Percentiles rank a stretch among this genome's conserved stretches.
phyloP scores from a whole-genome alignment of 306 rosid species.

The Oxytropis ochrocephala region DNA sequence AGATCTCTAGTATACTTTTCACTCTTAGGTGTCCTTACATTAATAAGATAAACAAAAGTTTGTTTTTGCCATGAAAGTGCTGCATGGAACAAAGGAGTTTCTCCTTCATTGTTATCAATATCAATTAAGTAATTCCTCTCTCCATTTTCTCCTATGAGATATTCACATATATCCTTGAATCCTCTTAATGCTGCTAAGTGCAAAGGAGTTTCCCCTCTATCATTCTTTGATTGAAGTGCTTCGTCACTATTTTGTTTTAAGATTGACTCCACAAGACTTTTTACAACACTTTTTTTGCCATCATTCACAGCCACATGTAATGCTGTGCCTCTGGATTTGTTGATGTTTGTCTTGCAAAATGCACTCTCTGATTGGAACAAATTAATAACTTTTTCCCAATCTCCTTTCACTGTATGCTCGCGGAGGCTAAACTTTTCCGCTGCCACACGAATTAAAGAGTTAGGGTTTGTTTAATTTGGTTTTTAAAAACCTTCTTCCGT shows the following conservation, averaged over 20 bases:
- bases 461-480: too few relatives aligned
- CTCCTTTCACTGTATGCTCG: background rate
- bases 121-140: background rate
- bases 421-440: background rate
- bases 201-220: slow-evolving; percentile 38
- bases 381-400: background rate
- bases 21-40: too few relatives aligned
- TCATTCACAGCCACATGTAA: slow-evolving; percentile 46
- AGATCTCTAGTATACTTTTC: background rate
- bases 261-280: background rate
- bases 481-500: too few relatives aligned
- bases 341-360: background rate
- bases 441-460: background rate
- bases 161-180: slow-evolving; percentile 14
- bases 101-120: background rate
- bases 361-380: background rate
- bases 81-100: slow-evolving; percentile 13
- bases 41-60: background rate
- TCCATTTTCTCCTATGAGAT: background rate
- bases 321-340: slow-evolving; percentile 33
- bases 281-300: background rate
- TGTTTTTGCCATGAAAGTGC: background rate
- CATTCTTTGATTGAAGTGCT: background rate
- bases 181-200: slow-evolving; percentile 45
- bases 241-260: fast-evolving